Evolutionary conservation across 805 yeast species (phyloP).

Genomic region (Yamadazyma sp.): DNA sequence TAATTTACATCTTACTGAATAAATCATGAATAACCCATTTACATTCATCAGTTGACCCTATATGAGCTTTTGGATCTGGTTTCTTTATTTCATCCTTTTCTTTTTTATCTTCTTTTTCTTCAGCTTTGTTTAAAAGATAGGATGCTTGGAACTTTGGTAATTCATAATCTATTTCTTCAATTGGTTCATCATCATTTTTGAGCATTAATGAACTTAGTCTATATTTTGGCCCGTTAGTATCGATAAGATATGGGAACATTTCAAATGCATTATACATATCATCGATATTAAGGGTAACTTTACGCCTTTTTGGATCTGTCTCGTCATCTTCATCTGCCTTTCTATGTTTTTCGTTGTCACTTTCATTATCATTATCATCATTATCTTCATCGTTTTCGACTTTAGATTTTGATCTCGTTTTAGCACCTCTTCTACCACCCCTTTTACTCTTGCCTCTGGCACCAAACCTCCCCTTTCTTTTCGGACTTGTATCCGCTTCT

Average conservation of each 20-base stretch:
- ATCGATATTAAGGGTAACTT: constrained; percentile 52
- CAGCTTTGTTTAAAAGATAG: constrained; percentile 5
- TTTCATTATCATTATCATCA: constrained; percentile 12
- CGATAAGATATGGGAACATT: constrained; percentile 64
- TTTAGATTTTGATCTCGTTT: constrained; percentile 14
- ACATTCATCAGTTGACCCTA: constrained; percentile 65
- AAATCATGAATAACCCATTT: constrained; percentile 71
- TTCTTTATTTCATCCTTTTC: constrained; percentile 4
- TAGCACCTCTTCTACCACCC: constrained; percentile 17
- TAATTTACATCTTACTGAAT: constrained; percentile 38
- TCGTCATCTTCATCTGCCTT: constrained; percentile 9
- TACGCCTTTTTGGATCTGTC: constrained; percentile 13
- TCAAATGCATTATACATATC: constrained; percentile 65
- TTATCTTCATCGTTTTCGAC: constrained; percentile 12
- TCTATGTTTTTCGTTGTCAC: constrained; percentile 6
- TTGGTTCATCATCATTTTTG: constrained; percentile 58
- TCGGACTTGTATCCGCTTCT: constrained; percentile 11
- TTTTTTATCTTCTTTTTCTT: constrained; percentile 5
- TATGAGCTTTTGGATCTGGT: constrained; percentile 26
- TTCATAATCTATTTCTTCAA: constrained; percentile 35
- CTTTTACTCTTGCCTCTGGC: constrained; percentile 1
- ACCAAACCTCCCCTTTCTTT: constrained; percentile 2
- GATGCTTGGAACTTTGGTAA: constrained; percentile 22
- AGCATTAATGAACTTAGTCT: constrained; percentile 49
- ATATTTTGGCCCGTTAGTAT: constrained; percentile 60